These are phyloP conservation scores for Filosporella fistucella DNA, from an alignment of 495 filamentous ascomycete species.

Conservation along the genomic window DNA sequence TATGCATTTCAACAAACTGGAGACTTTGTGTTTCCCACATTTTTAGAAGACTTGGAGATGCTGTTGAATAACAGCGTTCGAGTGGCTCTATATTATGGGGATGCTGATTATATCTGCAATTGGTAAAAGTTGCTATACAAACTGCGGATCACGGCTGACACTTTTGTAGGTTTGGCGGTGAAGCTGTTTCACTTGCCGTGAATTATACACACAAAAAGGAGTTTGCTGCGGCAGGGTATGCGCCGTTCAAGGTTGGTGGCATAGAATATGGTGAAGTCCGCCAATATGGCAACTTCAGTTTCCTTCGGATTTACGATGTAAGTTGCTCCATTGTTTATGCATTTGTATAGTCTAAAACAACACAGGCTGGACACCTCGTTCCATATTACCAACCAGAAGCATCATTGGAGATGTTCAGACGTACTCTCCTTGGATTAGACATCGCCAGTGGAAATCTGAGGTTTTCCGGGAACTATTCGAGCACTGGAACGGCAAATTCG, in stretches of 20 bases:
- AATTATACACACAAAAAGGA: constrained; percentile 30
- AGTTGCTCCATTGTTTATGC: constrained; percentile 38
- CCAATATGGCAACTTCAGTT: constrained; percentile 58
- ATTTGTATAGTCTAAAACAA: background rate
- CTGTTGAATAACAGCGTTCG: constrained; percentile 50
- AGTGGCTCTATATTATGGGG: constrained; percentile 56
- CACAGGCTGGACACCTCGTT: constrained; percentile 19
- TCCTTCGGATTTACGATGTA: constrained; percentile 54
- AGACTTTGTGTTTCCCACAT: constrained; percentile 38
- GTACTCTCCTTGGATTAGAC: constrained; percentile 45
- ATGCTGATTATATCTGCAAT: constrained; percentile 56
- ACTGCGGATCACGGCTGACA: too few species aligned
- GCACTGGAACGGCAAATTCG: constrained; percentile 1
- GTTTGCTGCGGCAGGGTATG: constrained; percentile 31
- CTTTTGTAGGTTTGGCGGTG: constrained; percentile 12
- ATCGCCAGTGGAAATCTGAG: constrained; percentile 45
- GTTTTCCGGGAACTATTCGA: constrained; percentile 5
- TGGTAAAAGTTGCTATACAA: too few species aligned
- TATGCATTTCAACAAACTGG: constrained; percentile 24
- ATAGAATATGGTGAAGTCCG: constrained; percentile 46
- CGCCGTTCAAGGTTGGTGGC: constrained; percentile 25
- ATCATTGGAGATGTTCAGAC: constrained; percentile 45
- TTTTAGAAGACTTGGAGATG: constrained; percentile 46
- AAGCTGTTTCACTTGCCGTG: constrained; percentile 5
- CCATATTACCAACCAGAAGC: constrained; percentile 60